These are phyloP conservation scores for Quercus phellos DNA, from an alignment of 331 rosid genomes.

Conservation along the genomic window DNA sequence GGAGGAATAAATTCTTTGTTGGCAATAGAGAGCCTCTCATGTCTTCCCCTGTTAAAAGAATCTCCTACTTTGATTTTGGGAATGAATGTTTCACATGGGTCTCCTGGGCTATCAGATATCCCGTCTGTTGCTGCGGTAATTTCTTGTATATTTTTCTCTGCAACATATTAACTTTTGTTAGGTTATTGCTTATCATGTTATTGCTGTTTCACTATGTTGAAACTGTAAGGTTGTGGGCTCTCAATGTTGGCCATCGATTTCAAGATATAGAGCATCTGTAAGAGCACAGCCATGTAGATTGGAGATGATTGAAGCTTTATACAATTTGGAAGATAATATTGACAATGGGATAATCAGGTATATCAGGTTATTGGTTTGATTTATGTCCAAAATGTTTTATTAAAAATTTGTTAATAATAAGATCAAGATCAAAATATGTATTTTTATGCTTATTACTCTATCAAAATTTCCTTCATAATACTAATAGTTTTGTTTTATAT, in stretches of 20 bases:
- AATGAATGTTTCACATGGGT: conserved; percentile 86
- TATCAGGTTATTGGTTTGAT: conserved; percentile 51
- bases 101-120: conserved; percentile 59
- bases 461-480: too few relatives aligned
- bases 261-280: conserved; percentile 82
- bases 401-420: too few relatives aligned
- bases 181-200: conserved; percentile 21
- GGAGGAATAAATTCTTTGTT: conserved; percentile 88
- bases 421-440: too few relatives aligned
- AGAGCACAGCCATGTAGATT: conserved; percentile 70
- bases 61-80: conserved; percentile 89
- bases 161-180: conserved; percentile 13
- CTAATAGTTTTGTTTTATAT: too few relatives aligned
- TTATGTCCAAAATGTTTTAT: too few relatives aligned
- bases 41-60: conserved; percentile 64
- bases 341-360: conserved; percentile 58
- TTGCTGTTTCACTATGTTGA: neutral
- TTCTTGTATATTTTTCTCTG: neutral
- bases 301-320: conserved; percentile 83
- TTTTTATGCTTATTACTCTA: too few relatives aligned
- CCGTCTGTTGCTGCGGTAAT: conserved; percentile 90
- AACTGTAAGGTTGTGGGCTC: conserved; percentile 79
- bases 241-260: conserved; percentile 74
- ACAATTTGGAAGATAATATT: conserved; percentile 40
- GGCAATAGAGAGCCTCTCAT: conserved; percentile 60